Evolutionary conservation across 257 asterid genomes (phyloP), one percentile per base, ranked within the genome.

Genomic region (Fraxinus excelsior): DNA sequence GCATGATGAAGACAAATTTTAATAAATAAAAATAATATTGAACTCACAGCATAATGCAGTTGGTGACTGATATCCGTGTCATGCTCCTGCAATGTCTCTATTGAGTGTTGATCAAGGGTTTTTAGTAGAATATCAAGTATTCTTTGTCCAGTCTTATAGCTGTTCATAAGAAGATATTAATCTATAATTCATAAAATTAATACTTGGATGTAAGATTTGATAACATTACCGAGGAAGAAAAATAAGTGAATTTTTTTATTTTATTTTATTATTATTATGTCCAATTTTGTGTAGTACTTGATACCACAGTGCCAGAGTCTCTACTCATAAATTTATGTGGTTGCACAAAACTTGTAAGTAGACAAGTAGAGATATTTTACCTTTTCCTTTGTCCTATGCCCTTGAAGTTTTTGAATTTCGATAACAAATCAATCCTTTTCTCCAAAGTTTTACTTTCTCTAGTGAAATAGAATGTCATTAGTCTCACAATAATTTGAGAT

Each of bases 31-130:
- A 16, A 29, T 9, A 34, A 21, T 11, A 19, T 53, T 7, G 23
- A 31, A 82, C 87, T 83, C 46, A 86, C 90, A 16, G 73, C 56
- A 40, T 23, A 23, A 72, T 68, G 80, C 42, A 83, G 18, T 35
- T 74, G 86, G 5, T 51, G 73, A 2, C 76, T 26, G 5, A 66
- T 77, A 74, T 46, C 29, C 77, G 25, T 35, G 23, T 74, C 82
- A 80, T 79, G 83, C 13, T 79, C 87, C 1, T 77, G 51, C 2
- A 83, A 8, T 60, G 67, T 23, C 2, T 60, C 67, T n/a, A 23
- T 9, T 2, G 67, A 60, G 53, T 75, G 42, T 64, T 86, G 74
- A 4, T 26, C 25, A 21, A 86, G 76, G 29, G 80, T 42, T 14
- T 70, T 78, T 2, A 46, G 2, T 3, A 79, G 21, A 37, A 18